Conservation (phyloP, 306 rosid species). For the Abrus precatorius region DNA sequence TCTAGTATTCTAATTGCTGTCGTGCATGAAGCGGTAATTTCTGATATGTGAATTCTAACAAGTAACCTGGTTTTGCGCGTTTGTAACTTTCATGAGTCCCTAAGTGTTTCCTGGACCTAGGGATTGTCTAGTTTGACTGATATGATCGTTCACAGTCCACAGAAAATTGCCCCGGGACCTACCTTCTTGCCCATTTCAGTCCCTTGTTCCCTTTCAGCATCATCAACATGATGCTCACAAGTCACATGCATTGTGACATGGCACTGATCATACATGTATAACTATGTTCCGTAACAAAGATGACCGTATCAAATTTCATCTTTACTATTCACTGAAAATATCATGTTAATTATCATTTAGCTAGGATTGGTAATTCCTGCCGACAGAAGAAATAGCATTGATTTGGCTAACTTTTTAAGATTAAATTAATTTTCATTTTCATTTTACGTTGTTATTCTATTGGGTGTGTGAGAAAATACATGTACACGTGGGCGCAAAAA, state of each 20-base stretch:
- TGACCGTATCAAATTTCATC: background rate
- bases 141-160: constrained; percentile 38
- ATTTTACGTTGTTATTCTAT: background rate
- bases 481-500: background rate
- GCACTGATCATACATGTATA: background rate
- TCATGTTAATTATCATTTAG: too few relatives aligned
- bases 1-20: too few relatives aligned
- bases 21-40: background rate
- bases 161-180: constrained; percentile 37
- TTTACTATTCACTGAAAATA: background rate
- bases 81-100: constrained; percentile 30
- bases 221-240: constrained; percentile 13
- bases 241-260: constrained; percentile 19
- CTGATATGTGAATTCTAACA: background rate
- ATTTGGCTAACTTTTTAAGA: background rate
- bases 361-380: background rate
- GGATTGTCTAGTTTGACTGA: constrained; percentile 48
- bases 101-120: constrained; percentile 26
- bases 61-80: constrained; percentile 6
- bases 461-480: background rate
- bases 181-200: constrained; percentile 37
- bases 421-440: background rate
- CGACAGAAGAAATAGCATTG: background rate
- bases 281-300: background rate
- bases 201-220: background rate